Evolutionary conservation across 495 filamentous ascomycete species (phyloP), one percentile per base, ranked within the genome.

Genomic region (Alectoria sarmentosa): DNA sequence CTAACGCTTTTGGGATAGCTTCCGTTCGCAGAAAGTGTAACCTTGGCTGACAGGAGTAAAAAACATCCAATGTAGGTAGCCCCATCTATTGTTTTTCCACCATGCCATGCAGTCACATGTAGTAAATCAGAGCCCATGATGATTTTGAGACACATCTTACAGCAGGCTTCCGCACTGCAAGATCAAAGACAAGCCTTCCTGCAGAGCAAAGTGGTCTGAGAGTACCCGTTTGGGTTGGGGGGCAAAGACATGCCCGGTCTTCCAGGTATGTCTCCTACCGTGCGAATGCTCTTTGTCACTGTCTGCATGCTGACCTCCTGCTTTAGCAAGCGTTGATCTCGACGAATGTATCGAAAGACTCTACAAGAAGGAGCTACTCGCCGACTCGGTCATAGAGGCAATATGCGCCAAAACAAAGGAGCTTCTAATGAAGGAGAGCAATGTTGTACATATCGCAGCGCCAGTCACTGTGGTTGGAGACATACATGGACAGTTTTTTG

Each of bases 331-430:
- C 76, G 91, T 98, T 73, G 94, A 98, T 76, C 86, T 98, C 70
- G 94, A 98, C 78, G 91, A 97, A 81, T 98, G 94, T 77, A 97
- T 98, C 77, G 84, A 88, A 71, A 86, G 94, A 63, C 85, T 98
- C 34, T 96, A 98, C 76, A 90, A 91, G 66, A 98, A 97, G 76
- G 93, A 98, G 73, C 82, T 98, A 60, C 82, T 98, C 32, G 94
- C 95, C 56, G 94, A 98, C 77, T 96, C 93, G 11, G 95, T 98
- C 52, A 92, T 98, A 74, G 94, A 98, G 78, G 94, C 95, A 71
- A 95, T 98, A 85, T 98, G 94, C 75, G 92, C 94, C 71, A 98
- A 98, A 75, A 91, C 95, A 17, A 98, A 98, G 69, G 94, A 98
- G 76, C 82, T 98, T 63, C 81, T 98, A 67, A 98, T 98, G 94